Base-by-base conservation (phyloP, 192 early-diverging fungal species). In the Mortierella claussenii region DNA sequence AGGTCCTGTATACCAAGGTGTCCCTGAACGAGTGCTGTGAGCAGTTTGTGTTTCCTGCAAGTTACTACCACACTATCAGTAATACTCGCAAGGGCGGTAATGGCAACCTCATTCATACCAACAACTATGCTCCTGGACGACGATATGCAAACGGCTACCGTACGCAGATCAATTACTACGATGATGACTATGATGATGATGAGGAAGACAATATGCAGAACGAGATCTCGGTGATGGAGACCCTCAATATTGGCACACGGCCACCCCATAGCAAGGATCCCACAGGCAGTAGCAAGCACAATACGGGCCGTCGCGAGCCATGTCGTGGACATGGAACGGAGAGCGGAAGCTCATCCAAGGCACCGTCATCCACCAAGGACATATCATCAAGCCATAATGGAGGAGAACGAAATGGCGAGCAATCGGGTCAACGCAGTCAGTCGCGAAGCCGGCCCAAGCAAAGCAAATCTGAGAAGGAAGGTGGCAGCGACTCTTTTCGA, bases 1-100 rank as follows among this genome's bases (percentile, higher is more conserved):
- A 55, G 32, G 83, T 87, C 15, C 76, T 96, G 17, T 71, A 81
- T 24, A 74, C 86, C 1, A 60, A 68, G 42, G 73, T 44, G 11
- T 78, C 70, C 8, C 47, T 91, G 30, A 82, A 85, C 7, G 61
- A 57, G 15, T 67, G 83, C 5, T 92, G 90, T 59, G 83, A 86
- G 42, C 82, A 64, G 30, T 92, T 85, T 63, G 57, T 80, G 17
- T 75, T 78, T 48, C 80, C 80, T 7, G 37, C 50, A 12, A 60
- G 59, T 30, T 67, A 78, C 23, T 69, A 83, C 26, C 21, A 71
- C 31, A 59, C 8, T 42, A 80, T 51, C 49, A 61, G 55, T 17
- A 62, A 50, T 31, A 54, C 18, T 2, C 46, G 58, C 13, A 78
- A 80, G 21, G 50, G 51, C 2, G 40, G 43, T 18, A 68, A 60